Conservation (phyloP, 495 filamentous ascomycete genomes). For the Penicillium simplicissimum region DNA sequence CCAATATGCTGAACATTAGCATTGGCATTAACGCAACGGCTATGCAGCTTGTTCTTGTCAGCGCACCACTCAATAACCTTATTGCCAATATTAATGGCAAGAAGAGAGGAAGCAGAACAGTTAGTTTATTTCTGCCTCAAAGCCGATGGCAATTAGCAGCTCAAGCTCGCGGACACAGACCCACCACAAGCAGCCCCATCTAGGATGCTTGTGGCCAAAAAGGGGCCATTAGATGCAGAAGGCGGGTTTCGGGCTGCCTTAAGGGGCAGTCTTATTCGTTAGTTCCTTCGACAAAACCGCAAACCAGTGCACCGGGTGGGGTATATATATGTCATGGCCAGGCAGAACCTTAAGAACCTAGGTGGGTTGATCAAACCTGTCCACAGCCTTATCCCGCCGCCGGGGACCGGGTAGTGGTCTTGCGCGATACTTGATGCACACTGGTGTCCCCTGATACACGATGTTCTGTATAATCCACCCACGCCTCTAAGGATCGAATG, state of each 20-base stretch:
- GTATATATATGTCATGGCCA: no score
- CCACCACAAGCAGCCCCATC: neutral
- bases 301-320: neutral
- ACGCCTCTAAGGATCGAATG: no score
- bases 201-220: neutral
- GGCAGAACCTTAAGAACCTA: no score
- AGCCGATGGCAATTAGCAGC: neutral
- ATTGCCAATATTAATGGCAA: neutral
- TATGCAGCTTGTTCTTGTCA: conserved; percentile 18
- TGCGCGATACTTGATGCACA: no score
- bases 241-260: neutral
- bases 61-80: conserved; percentile 7
- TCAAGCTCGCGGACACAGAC: neutral
- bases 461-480: no score
- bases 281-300: neutral
- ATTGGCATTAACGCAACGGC: conserved; percentile 30
- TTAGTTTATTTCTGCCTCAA: neutral
- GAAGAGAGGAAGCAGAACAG: neutral
- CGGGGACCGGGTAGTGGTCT: no score
- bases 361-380: no score
- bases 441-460: no score
- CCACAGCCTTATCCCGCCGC: no score
- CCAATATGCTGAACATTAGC: conserved; percentile 19
- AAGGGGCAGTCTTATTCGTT: neutral
- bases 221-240: neutral